Evolutionary conservation across 2,329 filamentous ascomycete genomes (phyloP), one percentile per base, ranked within the genome.

Genomic region (Aspergillus clavatus): DNA sequence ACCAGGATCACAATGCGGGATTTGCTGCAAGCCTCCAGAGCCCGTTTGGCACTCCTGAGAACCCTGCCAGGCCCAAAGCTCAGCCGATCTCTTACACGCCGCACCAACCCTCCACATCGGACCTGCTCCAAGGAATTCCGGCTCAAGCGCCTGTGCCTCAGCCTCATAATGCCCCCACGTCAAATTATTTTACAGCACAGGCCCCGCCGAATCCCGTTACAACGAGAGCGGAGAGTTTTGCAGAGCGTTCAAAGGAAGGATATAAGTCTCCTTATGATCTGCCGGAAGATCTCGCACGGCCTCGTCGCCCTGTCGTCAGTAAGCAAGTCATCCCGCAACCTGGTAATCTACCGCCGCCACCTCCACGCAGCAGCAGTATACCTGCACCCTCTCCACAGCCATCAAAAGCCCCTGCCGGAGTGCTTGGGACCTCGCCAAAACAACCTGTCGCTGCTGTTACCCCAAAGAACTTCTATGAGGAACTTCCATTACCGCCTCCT

Each of bases 261-360:
- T 98, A 98, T 64, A 79, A 85, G 39, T 97, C 91, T 16, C 93
- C 93, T 0, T 98, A 96, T 59, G 94, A 98, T 69, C 75, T 98
- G 16, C 93, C 93, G 3, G 87, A 93, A 69, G 91, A 96, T 43
- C 79, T 98, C 23, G 79, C 76, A 21, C 65, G 67, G 21, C 69
- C 85, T 59, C 76, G 82, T 65, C 84, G 86, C 72, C 75, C 84
- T 42, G 66, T 73, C 5, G 82, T 78, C 58, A 74, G 78, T 57
- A 80, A 80, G 42, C 68, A 78, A 35, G 70, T 74, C 5, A 71
- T 72, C 45, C 62, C 69, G 39, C 60, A 69, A 27, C 69, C 75
- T 26, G 67, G 70, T 21, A 64, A 59, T 11, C 63, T 70, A 14
- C 74, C 76, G 11, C 71, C 76, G 27, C 80, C 81, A 4, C 78